A percentile compares a stretch with the other conserved stretches of the same genome.
phyloP scores from a whole-genome alignment of 768 basidiomycete species.

The Leccinum variicolor region DNA sequence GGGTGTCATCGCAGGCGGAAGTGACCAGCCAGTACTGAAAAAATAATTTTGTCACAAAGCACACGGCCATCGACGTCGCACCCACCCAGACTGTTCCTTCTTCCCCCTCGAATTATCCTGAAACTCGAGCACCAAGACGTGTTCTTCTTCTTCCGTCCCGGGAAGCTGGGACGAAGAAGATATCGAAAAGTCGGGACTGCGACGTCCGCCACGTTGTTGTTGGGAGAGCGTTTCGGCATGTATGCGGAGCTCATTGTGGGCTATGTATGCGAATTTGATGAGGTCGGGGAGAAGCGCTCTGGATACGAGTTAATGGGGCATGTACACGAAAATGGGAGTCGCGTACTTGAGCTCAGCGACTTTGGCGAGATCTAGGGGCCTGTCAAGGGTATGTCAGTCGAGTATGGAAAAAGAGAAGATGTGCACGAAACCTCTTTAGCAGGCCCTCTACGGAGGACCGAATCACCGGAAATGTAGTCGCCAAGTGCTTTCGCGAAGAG shows the following conservation, averaged over 20 bases:
- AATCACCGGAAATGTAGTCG: conserved; percentile 73
- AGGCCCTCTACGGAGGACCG: conserved; percentile 78
- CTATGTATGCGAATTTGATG: conserved; percentile 80
- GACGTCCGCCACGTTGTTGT: conserved; percentile 25
- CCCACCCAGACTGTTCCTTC: conserved; percentile 28
- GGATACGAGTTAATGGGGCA: background rate
- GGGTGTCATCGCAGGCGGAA: conserved; percentile 44
- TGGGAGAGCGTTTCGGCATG: conserved; percentile 37
- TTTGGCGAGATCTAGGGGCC: conserved; percentile 72
- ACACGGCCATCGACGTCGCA: background rate
- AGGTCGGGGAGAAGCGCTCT: conserved; percentile 82
- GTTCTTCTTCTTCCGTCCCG: conserved; percentile 37
- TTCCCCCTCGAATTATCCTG: conserved; percentile 40
- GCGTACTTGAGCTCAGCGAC: conserved; percentile 82
- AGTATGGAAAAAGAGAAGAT: background rate
- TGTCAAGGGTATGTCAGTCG: conserved; percentile 28
- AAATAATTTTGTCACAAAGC: background rate
- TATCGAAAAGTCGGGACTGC: conserved; percentile 41
- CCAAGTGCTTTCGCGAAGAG: conserved; percentile 74
- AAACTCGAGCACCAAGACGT: conserved; percentile 52
- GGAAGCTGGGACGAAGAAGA: conserved; percentile 27
- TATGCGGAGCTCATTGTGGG: conserved; percentile 56
- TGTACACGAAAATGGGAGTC: background rate
- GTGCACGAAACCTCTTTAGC: conserved; percentile 56
- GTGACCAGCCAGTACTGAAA: conserved; percentile 17